phyloP scores from a whole-genome alignment of 345 rosid genomes.

The Mangifera indica region DNA sequence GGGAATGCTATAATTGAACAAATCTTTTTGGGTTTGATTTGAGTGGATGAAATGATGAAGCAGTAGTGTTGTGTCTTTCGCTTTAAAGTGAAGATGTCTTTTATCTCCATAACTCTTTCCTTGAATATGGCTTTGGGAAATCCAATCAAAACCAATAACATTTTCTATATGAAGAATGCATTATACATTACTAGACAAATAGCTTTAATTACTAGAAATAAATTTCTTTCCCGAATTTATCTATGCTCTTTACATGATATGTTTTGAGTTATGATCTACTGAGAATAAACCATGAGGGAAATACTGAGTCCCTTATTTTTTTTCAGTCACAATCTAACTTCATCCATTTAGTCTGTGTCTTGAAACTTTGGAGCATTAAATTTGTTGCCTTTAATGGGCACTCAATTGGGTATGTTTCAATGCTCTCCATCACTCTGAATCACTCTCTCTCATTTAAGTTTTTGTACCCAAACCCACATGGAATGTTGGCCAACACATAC shows the following conservation, averaged over 20 bases:
- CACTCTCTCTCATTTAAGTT: background rate
- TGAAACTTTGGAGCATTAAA: background rate
- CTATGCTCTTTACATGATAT: constrained; percentile 1
- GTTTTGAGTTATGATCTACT: background rate
- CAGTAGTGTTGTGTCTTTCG: background rate
- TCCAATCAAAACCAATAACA: constrained; percentile 35
- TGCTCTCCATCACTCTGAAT: background rate
- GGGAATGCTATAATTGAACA: background rate
- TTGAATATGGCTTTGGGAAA: constrained; percentile 23
- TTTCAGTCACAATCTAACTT: background rate
- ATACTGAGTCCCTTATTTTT: too few relatives aligned
- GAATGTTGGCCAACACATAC: background rate
- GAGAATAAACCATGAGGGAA: too few relatives aligned
- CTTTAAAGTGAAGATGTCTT: constrained; percentile 19
- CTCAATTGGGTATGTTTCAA: background rate
- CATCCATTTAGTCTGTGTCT: background rate
- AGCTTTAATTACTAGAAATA: constrained; percentile 18
- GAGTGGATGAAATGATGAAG: constrained; percentile 13
- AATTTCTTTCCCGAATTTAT: constrained; percentile 14
- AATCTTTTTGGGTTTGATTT: background rate
- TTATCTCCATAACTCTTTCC: constrained; percentile 10
- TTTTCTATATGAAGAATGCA: constrained; percentile 8
- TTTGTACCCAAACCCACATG: too few relatives aligned
- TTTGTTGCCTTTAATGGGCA: background rate
- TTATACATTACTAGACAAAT: constrained; percentile 5